A percentile compares a stretch with the other conserved stretches of the same genome.
phyloP scores from a whole-genome alignment of 139 green algal species.

The Coelastrella sp. region DNA sequence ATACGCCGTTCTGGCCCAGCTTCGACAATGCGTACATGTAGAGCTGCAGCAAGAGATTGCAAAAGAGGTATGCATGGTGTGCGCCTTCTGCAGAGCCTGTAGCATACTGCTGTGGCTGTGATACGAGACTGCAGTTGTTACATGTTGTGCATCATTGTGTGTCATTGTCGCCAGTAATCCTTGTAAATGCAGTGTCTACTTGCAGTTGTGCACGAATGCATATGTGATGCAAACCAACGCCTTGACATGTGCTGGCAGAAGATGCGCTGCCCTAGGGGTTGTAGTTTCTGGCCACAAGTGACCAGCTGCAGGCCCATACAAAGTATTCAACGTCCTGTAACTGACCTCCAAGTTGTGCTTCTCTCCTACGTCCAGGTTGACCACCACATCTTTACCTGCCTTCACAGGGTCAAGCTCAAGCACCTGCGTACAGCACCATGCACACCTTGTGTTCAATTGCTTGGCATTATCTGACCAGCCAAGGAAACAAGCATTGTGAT shows the following conservation, averaged over 20 bases:
- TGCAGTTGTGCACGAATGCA: no score
- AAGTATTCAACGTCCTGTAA: background rate
- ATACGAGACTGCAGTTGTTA: background rate
- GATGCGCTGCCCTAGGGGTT: background rate
- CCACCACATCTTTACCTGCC: background rate
- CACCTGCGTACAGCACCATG: no score
- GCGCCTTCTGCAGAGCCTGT: background rate
- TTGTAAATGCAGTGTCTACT: no score
- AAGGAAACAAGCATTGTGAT: no score
- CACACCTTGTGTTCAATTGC: no score
- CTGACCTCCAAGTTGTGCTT: constrained; percentile 10
- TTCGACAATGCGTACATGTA: background rate
- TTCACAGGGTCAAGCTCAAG: background rate
- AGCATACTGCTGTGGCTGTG: background rate
- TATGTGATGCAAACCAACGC: background rate
- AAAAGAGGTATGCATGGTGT: background rate
- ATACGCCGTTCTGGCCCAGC: background rate
- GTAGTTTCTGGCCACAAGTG: background rate
- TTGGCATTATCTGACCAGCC: no score
- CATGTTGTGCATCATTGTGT: background rate
- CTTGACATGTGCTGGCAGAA: background rate
- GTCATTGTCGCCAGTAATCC: no score
- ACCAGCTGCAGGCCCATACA: background rate
- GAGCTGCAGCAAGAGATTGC: background rate
- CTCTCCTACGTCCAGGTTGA: no score